A percentile compares a stretch with the other conserved stretches of the same genome.
phyloP scores from a whole-genome alignment of 768 basidiomycete genomes.

The Tylopilus vinaceipallidus region DNA sequence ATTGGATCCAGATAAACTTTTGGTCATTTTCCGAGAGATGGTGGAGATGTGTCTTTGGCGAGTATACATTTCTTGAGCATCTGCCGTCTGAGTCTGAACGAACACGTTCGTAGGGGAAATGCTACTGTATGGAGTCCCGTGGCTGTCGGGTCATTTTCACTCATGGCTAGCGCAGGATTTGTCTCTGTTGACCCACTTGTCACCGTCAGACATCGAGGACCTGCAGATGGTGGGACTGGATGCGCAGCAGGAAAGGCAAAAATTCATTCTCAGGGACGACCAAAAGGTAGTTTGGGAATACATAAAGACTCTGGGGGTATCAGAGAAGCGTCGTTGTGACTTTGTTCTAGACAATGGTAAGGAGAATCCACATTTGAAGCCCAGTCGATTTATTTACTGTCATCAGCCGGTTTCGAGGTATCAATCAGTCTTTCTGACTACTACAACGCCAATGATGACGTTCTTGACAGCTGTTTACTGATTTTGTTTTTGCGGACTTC shows the following conservation, averaged over 20 bases:
- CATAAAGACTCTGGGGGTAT: conserved; percentile 51
- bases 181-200: conserved; percentile 84
- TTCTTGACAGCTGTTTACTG: conserved; percentile 76
- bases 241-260: conserved; percentile 72
- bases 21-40: conserved; percentile 77
- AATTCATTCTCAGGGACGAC: conserved; percentile 85
- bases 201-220: conserved; percentile 75
- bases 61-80: background rate
- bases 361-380: conserved; percentile 2
- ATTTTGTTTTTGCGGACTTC: conserved; percentile 91
- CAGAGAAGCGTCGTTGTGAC: conserved; percentile 53
- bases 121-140: conserved; percentile 63
- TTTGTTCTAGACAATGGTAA: conserved; percentile 90
- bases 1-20: conserved; percentile 51
- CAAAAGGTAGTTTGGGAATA: conserved; percentile 73
- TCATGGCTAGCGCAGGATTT: conserved; percentile 61
- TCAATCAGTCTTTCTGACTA: background rate
- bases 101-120: conserved; percentile 67
- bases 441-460: background rate
- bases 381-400: conserved; percentile 1
- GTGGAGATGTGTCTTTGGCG: conserved; percentile 85
- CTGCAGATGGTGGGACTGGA: conserved; percentile 81
- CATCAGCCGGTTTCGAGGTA: conserved; percentile 87
- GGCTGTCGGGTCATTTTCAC: background rate
- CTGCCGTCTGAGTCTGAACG: conserved; percentile 3